Evolutionary conservation across 768 basidiomycete species (phyloP), one percentile per base, ranked within the genome.

Genomic region (Candolleomyces efflorescens): DNA sequence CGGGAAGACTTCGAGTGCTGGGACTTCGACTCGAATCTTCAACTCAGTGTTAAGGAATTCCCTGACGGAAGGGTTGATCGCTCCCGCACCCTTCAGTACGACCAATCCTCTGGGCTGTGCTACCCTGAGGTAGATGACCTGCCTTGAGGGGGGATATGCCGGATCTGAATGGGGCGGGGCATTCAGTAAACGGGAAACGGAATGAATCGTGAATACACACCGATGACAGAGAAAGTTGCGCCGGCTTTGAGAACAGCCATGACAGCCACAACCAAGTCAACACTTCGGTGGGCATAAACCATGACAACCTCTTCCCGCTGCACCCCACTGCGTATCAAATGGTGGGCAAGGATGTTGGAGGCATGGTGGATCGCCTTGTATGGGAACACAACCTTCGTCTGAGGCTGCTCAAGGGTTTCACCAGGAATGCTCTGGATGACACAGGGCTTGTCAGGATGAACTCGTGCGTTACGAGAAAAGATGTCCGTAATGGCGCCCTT

Each of bases 161-260:
- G 97, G 96, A 73, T 99, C 96, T 97, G 32, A 32, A 11, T 32
- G 32, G 62, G 17, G 46, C 17, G 32, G 62, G 17, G 46, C 17
- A 45, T 63, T 47, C 57, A 49, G 45, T 53, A 44, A 32, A 48
- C 39, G 41, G 18, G 13, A 36, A 5, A n/a, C 53, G 41, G 50
- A 15, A 43, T 37, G 13, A 46, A 32, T 39, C 43, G 54, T 17
- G 41, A 54, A 41, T 53, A 73, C 86, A 61, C 48, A 95, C 94
- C 95, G 47, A 98, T 96, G 59, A 99, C 97, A 47, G 92, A 95
- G 75, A 99, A 98, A 3, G 92, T 94, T 0, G 92, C 96, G 24
- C 97, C 97, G 3, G 90, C 92, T 73, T 98, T 98, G 61, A 98
- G 80, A 37, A 95, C 86, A 22, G 92, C 97, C 89, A 99, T 92